phyloP scores from a whole-genome alignment of 2,329 filamentous ascomycete species.

The Paracoccidioides lutzii region DNA sequence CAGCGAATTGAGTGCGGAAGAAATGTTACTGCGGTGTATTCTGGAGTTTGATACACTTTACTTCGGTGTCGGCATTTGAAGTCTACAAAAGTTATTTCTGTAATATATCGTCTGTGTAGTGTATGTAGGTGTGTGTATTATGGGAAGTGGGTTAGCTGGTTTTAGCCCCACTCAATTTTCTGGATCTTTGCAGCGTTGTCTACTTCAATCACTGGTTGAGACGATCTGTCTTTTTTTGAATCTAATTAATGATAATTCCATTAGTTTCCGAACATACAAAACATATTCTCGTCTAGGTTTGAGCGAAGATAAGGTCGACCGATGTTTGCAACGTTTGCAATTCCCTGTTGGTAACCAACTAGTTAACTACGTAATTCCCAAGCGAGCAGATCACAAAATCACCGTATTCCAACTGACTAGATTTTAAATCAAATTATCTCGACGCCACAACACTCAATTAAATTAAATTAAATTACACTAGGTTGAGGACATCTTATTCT shows the following conservation, averaged over 20 bases:
- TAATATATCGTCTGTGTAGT: not conserved
- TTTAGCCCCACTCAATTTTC: not conserved
- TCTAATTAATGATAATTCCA: not conserved
- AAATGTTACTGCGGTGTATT: slow-evolving; percentile 73
- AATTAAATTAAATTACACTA: too few relatives aligned
- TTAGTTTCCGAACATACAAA: too few relatives aligned
- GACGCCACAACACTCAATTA: too few relatives aligned
- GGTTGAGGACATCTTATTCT: too few relatives aligned
- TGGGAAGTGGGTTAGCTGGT: not conserved
- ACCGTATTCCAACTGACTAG: too few relatives aligned
- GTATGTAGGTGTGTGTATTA: too few relatives aligned
- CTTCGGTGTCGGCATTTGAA: not conserved
- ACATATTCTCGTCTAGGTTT: not conserved
- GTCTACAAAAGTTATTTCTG: not conserved
- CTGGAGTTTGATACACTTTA: slow-evolving; percentile 35
- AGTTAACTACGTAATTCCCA: too few relatives aligned
- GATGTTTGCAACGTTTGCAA: too few relatives aligned
- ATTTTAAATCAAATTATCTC: too few relatives aligned
- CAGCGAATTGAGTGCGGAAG: slow-evolving; percentile 81
- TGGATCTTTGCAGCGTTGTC: not conserved
- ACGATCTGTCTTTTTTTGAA: not conserved
- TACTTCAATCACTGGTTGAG: not conserved
- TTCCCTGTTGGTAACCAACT: too few relatives aligned
- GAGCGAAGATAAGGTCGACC: not conserved
- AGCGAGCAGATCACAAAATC: too few relatives aligned